Percentiles rank a stretch among this genome's conserved stretches.
phyloP scores from a whole-genome alignment of 176 grass and related monocot species.

The Zoysia japonica region DNA sequence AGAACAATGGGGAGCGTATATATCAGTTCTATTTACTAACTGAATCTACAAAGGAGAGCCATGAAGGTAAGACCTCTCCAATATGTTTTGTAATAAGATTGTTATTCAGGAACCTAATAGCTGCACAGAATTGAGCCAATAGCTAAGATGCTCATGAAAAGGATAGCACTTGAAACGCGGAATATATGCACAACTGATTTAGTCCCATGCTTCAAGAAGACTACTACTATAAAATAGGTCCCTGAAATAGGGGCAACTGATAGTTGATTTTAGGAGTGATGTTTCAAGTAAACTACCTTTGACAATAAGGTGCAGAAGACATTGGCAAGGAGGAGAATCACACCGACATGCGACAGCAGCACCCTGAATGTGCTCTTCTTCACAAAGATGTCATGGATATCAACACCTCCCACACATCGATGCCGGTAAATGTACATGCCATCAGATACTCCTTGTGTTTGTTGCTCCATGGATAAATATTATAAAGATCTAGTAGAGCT shows the following conservation, averaged over 20 bases:
- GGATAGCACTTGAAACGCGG: not conserved
- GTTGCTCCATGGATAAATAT: slow-evolving; percentile 18
- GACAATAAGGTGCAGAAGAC: slow-evolving; percentile 36
- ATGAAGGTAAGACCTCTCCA: not conserved
- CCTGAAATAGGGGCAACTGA: not conserved
- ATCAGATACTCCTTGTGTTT: not conserved
- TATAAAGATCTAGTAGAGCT: not conserved
- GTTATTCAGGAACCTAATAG: slow-evolving; percentile 2
- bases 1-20: not conserved
- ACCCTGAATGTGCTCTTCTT: slow-evolving; percentile 45
- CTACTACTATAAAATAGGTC: not conserved
- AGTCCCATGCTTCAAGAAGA: not conserved
- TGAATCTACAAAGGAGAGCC: not conserved
- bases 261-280: not conserved
- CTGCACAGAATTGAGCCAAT: not conserved
- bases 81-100: not conserved
- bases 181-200: not conserved
- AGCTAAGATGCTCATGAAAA: slow-evolving; percentile 1
- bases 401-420: slow-evolving; percentile 30
- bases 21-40: not conserved
- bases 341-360: slow-evolving; percentile 45
- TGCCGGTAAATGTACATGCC: slow-evolving; percentile 47
- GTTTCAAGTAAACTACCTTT: slow-evolving; percentile 49
- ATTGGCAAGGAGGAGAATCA: slow-evolving; percentile 38
- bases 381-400: slow-evolving; percentile 64